Conservation (phyloP, 1,139 yeast genomes). For the Blastobotrys raffinosifermentans region DNA sequence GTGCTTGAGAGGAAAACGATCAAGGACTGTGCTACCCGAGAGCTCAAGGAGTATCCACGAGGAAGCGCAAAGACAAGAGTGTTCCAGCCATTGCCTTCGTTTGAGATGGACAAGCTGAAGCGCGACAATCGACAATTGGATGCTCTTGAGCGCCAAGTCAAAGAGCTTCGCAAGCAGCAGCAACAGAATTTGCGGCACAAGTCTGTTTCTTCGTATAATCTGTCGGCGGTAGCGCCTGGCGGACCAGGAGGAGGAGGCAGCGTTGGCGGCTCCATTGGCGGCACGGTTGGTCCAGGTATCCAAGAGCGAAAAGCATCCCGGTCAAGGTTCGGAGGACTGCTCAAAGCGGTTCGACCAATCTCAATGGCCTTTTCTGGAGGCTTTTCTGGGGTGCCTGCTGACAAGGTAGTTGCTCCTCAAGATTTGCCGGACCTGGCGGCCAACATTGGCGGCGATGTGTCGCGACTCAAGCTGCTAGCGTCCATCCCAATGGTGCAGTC, state of each 20-base stretch:
- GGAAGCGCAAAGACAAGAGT: constrained; percentile 35
- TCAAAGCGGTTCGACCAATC: constrained; percentile 38
- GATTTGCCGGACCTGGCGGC: constrained; percentile 56
- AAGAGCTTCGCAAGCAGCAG: constrained; percentile 29
- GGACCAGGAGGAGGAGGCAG: not conserved
- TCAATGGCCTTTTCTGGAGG: constrained; percentile 35
- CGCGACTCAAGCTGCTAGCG: constrained; percentile 50
- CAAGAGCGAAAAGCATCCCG: constrained; percentile 12
- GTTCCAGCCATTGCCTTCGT: constrained; percentile 41
- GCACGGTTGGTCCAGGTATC: not conserved
- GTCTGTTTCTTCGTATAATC: not conserved
- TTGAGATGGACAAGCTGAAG: constrained; percentile 46
- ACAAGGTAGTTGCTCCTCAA: constrained; percentile 44
- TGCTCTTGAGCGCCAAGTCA: constrained; percentile 37
- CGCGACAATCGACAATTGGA: constrained; percentile 47
- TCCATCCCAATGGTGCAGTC: constrained; percentile 46
- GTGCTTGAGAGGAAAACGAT: constrained; percentile 30
- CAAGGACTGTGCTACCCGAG: constrained; percentile 40
- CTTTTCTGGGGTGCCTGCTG: constrained; percentile 37
- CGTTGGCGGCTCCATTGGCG: not conserved
- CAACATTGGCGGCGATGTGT: constrained; percentile 34
- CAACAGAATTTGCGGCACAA: constrained; percentile 2
- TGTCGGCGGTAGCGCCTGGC: constrained; percentile 4
- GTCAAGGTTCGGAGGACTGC: constrained; percentile 32
- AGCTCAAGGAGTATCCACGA: constrained; percentile 36